Base-by-base conservation (phyloP, 495 filamentous ascomycete species). In the Xylaria sp. region DNA sequence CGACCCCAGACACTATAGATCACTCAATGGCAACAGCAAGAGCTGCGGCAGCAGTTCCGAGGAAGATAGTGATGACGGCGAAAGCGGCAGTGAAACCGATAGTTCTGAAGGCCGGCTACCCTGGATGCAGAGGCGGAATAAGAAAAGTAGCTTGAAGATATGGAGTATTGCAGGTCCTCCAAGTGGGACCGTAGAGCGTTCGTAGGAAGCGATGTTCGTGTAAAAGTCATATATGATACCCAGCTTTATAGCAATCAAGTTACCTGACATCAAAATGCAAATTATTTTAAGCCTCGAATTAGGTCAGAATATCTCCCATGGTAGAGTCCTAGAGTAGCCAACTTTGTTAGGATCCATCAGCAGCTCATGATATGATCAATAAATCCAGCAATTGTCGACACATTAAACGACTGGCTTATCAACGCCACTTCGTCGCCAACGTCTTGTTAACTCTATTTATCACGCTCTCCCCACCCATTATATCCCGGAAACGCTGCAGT, bases 141-240 rank as follows among this genome's bases (percentile, higher is more conserved):
- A 75, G 52, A 90, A 93, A 67, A 90, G 88, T 43, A 90, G 85
- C 63, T 76, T 94, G 65, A 92, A 90, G 72, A 80, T 93, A 33
- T 94, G 91, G 91, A 85, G 80, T 44, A 76, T 86, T 71, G 76
- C 57, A 33, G 68, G 41, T 33, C 40, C n/a, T 67, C 62, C 26
- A 31, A 44, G 65, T 35, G 44, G 29, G 35, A 50, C 59, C 6
- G 70, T 72, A 57, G 37, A 33, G 33, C 26, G 6, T 41, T 41
- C 21, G 21, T n/a, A 41, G 43, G 50, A 69, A 31, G 14, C 58
- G 44, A 61, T 17, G 5, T 61, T 37, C 12, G 37, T n/a, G 29
- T 17, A 35, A 7, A 19, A 59, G 40, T 15, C 50, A 67, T 67
- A n/a, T 43, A 61, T 44, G 67, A 68, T 68, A 68, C 53, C 41